phyloP scores from a whole-genome alignment of 116 monocot genomes.

The Thalassia testudinum region DNA sequence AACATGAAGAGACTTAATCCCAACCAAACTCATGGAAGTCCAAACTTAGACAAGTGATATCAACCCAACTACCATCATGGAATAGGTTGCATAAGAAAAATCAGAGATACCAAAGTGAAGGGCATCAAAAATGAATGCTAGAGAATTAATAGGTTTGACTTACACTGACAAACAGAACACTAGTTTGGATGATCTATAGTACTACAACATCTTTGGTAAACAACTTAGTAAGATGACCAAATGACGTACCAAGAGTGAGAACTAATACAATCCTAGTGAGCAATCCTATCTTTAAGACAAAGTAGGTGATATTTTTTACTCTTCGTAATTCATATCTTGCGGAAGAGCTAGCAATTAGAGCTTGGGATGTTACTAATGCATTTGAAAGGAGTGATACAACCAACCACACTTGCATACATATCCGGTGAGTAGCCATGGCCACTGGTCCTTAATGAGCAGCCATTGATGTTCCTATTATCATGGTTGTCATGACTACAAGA shows the following conservation, averaged over 20 bases:
- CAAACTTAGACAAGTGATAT: constrained; percentile 59
- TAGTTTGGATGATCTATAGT: constrained; percentile 49
- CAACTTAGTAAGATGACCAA: constrained; percentile 53
- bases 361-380: constrained; percentile 66
- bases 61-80: constrained; percentile 71
- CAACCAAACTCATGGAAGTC: constrained; percentile 86
- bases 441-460: constrained; percentile 67
- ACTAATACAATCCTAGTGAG: constrained; percentile 49
- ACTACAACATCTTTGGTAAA: constrained; percentile 85
- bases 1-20: constrained; percentile 94
- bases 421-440: constrained; percentile 95
- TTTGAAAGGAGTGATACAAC: constrained; percentile 91
- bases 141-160: constrained; percentile 90
- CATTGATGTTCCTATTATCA: constrained; percentile 95
- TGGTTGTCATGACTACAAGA: constrained; percentile 66
- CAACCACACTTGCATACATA: constrained; percentile 95
- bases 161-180: constrained; percentile 85
- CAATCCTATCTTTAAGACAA: constrained; percentile 61
- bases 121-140: constrained; percentile 95
- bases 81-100: constrained; percentile 78
- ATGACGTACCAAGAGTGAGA: constrained; percentile 48
- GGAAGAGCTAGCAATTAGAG: constrained; percentile 70
- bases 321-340: constrained; percentile 50
- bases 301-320: constrained; percentile 47
- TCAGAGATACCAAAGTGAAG: constrained; percentile 98